A percentile compares a stretch with the other conserved stretches of the same genome.
Conservation (phyloP, 495 filamentous ascomycete genomes). For the Penicillium argentinense region DNA sequence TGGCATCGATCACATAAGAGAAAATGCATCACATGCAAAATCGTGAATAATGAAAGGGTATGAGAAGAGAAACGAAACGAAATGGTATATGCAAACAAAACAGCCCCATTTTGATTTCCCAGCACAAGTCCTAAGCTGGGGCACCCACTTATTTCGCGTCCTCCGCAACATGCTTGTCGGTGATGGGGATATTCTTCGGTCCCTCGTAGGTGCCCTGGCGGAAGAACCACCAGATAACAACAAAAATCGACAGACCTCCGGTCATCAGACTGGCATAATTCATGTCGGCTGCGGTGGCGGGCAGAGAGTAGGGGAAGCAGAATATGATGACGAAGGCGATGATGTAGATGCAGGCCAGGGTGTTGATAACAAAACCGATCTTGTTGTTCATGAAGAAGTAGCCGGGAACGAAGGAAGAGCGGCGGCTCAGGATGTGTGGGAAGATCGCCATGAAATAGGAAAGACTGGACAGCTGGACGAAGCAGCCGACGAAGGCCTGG, state of each 20-base stretch:
- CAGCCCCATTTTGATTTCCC: neutral
- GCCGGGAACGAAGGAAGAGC: conserved; percentile 63
- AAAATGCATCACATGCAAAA: conserved; percentile 13
- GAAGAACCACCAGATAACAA: conserved; percentile 42
- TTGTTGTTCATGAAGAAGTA: conserved; percentile 66
- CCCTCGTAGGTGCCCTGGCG: conserved; percentile 37
- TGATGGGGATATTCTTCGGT: conserved; percentile 38
- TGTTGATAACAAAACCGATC: conserved; percentile 60
- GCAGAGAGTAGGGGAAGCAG: conserved; percentile 69
- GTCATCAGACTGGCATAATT: conserved; percentile 72
- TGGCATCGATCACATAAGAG: conserved; percentile 14
- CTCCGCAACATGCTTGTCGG: conserved; percentile 31
- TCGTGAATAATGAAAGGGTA: conserved; percentile 13
- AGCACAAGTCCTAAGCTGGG: neutral
- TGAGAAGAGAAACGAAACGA: conserved; percentile 2
- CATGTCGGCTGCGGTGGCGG: conserved; percentile 58
- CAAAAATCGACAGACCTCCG: conserved; percentile 54
- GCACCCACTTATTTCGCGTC: conserved; percentile 22
- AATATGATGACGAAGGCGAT: conserved; percentile 71
- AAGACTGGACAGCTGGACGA: conserved; percentile 65
- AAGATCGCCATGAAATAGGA: conserved; percentile 77
- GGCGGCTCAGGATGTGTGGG: conserved; percentile 65
- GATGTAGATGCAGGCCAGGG: conserved; percentile 62
- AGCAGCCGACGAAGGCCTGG: conserved; percentile 70
- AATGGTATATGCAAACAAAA: conserved; percentile 15